Evolutionary conservation across 148 eudicot genomes (phyloP), one percentile per base, ranked within the genome.

Genomic region (Camellia lanceoleosa): DNA sequence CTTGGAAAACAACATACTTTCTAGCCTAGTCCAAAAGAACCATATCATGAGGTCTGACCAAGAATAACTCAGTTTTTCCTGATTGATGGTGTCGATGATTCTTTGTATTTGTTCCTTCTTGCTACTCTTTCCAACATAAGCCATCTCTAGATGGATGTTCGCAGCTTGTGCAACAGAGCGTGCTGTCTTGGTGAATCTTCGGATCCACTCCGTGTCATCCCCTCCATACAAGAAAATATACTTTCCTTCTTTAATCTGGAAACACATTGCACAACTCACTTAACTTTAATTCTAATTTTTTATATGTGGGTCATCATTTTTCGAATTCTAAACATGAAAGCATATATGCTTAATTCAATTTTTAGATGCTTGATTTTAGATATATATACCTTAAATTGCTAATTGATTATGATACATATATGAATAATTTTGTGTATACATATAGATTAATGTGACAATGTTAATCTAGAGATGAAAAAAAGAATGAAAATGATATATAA

Each of bases 1-100:
- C 85, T 91, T 91, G 18, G 94, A 91, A 73, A 54, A 81, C 70
- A 91, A 73, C 94, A 91, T 91, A 87, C 94, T 91, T 71, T 91
- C 89, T 5, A 91, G 72, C 38, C 94, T 77, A 1, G 89, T 85
- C 94, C 94, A 91, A 74, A 89, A 91, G 81, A 81, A 91, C 92
- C 91, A 88, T 4, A 89, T 85, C 75, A 78, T 75, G 20, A 86
- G 78, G 20, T 91, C 92, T 30, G 81, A 78, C 89, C 91, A 88
- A 72, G 89, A 83, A 73, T 87, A 74, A 79, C 94, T 84, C 44
- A 86, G 80, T 15, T 81, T 85, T 15, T 92, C 89, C 0, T 66
- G 15, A 0, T 23, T 79, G 49, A 92, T 88, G 38, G 83, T 68
- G 2, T 83, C 47, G 63, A 76, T 68, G 9, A 82, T 88, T 71